A percentile compares a stretch with the other conserved stretches of the same genome.
Evolutionary conservation across 2,329 filamentous ascomycete genomes (phyloP).

Genomic region (Stagonosporopsis tanaceti): DNA sequence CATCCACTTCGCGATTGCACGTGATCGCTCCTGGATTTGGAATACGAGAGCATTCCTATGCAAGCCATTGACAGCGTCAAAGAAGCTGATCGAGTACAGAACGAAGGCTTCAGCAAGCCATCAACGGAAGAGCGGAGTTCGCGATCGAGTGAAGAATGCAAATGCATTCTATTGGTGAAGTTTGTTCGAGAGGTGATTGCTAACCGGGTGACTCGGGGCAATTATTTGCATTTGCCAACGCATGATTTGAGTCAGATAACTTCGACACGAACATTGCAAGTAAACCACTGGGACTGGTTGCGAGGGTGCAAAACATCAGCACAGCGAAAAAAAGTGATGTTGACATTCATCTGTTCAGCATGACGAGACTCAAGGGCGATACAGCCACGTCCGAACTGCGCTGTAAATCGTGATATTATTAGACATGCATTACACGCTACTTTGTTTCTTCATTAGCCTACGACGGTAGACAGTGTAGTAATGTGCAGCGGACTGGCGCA

Average conservation of each 20-base stretch:
- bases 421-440: no score
- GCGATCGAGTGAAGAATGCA: slow-evolving; percentile 21
- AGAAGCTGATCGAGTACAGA: slow-evolving; percentile 13
- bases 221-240: not conserved
- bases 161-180: not conserved
- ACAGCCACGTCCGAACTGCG: no score
- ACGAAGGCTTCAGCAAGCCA: slow-evolving; percentile 7
- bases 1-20: slow-evolving; percentile 25
- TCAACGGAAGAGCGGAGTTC: slow-evolving; percentile 1
- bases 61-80: slow-evolving; percentile 35
- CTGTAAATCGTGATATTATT: no score
- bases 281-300: not conserved
- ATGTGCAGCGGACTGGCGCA: no score
- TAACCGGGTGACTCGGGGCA: not conserved
- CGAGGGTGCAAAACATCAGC: not conserved
- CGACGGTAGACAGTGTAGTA: no score
- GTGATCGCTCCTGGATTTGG: slow-evolving; percentile 22
- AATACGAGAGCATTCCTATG: slow-evolving; percentile 35
- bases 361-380: not conserved
- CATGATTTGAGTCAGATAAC: not conserved
- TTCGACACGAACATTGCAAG: not conserved
- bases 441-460: no score
- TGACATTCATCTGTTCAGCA: not conserved
- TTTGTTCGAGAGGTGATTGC: not conserved
- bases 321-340: not conserved